Base-by-base conservation (phyloP, 2,329 filamentous ascomycete species). In the Aureobasidium leucospermi region DNA sequence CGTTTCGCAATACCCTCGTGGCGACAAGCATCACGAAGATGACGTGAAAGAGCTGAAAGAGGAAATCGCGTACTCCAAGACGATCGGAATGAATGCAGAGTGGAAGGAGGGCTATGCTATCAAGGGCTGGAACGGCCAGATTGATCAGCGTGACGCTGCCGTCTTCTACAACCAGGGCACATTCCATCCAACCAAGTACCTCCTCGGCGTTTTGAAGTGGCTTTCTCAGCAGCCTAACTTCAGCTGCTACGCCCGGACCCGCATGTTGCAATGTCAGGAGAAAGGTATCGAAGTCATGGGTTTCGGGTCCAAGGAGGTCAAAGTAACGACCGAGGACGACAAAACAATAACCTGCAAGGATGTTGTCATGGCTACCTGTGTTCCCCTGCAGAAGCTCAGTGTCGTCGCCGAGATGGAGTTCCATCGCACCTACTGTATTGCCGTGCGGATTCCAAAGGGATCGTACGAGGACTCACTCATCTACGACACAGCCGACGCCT, bases 101-200 rank as follows among this genome's bases (percentile, higher is more conserved):
- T 79, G 75, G 65, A 68, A 72, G 36, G 75, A 79, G 9, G 75
- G 73, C 3, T 69, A 80, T n/a, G 70, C 73, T 0, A 70, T 83
- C 41, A 73, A 72, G 52, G 81, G 81, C 13, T 83, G 81, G 81
- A 72, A 76, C 11, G 79, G 79, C 36, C 71, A 69, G 6, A 66
- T 75, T 0, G 78, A 83, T 55, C 80, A 82, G 64, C 76, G 79
- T 36, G 80, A 76, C 58, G 81, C 76, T 2, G 74, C 75, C 3
- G 67, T 84, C 4, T 77, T 76, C 56, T 59, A 66, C 2, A 68
- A 73, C 15, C 80, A 84, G 64, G 81, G 79, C 0, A 77, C 79
- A 0, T 84, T 84, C 66, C 81, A 83, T 59, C 81, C 81, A 0
- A 84, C 81, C 3, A 78, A 78, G 63, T 84, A 84, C 63, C 68